Evolutionary conservation across 1,284 basidiomycete species (phyloP), one percentile per base, ranked within the genome.

Genomic region (Psilocybe mexicana): DNA sequence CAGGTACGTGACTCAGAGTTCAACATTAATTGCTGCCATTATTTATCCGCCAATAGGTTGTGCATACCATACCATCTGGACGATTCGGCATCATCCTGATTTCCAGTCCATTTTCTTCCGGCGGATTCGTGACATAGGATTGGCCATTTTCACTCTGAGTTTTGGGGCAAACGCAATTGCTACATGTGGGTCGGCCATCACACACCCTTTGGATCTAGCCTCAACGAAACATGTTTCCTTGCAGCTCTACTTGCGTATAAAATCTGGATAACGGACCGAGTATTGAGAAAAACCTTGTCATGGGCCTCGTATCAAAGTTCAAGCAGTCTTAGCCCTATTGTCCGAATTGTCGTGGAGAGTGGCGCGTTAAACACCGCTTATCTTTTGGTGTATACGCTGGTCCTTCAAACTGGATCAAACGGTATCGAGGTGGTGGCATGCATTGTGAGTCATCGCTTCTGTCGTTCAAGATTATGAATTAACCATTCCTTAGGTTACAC

Each of bases 291-390:
- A 43, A 30, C 46, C 25, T 11, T 33, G 48, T 33, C 54, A 24
- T 48, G 58, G 12, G 26, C 38, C 1, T 51, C 53, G 12, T 45
- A 33, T 10, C 51, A 28, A 24, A 25, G 38, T n/a, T 14, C 58
- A 23, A 50, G 53, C 3, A 53, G 54, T 8, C 54, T 59, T n/a
- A 40, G 38, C 53, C 58, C 58, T 23, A 59, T 59, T 44, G 58
- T 59, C 8, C 55, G 55, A 44, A 59, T 59, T 23, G 47, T 59
- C 3, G 49, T 59, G 10, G 58, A 59, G 43, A 52, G 48, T 42
- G 58, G 58, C 1, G 58, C 58, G 14, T 50, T 59, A 14, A 59
- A 59, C 49, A 53, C 58, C 10, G 58, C 53, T 18, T 59, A 59
- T 26, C 49, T 59, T 26, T 59, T 59, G 42, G 51, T 59, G 14